Evolutionary conservation across 148 eudicot species (phyloP).

Genomic region (Heliamphora exappendiculata): DNA sequence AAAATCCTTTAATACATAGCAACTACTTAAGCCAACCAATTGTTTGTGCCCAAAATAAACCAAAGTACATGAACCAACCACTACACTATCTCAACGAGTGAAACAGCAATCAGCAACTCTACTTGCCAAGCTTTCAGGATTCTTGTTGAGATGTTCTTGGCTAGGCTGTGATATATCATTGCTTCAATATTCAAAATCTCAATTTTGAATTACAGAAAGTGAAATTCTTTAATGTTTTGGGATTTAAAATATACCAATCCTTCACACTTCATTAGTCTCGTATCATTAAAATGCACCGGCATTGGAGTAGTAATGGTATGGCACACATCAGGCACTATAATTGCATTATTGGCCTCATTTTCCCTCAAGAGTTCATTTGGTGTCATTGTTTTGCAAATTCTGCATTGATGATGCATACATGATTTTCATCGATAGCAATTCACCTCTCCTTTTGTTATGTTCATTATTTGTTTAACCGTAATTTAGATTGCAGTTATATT

Average conservation of each 20-base stretch:
- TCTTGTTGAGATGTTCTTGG: too few relatives aligned
- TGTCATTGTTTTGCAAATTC: background rate
- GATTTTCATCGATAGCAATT: background rate
- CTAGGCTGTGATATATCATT: too few relatives aligned
- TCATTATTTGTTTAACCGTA: too few relatives aligned
- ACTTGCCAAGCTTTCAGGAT: too few relatives aligned
- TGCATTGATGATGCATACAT: background rate
- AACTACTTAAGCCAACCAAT: too few relatives aligned
- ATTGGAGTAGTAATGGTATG: background rate
- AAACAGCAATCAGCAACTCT: too few relatives aligned
- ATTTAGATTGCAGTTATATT: slow-evolving; percentile 1
- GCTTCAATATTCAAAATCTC: too few relatives aligned
- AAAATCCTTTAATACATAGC: too few relatives aligned
- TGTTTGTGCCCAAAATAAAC: too few relatives aligned
- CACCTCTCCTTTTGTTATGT: too few relatives aligned
- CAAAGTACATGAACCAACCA: too few relatives aligned
- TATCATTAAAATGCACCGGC: background rate
- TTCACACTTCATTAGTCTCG: background rate
- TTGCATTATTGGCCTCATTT: background rate
- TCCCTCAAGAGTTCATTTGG: background rate
- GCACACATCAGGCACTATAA: background rate
- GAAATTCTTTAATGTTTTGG: background rate
- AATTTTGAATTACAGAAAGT: background rate
- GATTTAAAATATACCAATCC: background rate
- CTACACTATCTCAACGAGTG: too few relatives aligned